Base-by-base conservation (phyloP, 139 green algal genomes). In the Chlamydomonas applanata region DNA sequence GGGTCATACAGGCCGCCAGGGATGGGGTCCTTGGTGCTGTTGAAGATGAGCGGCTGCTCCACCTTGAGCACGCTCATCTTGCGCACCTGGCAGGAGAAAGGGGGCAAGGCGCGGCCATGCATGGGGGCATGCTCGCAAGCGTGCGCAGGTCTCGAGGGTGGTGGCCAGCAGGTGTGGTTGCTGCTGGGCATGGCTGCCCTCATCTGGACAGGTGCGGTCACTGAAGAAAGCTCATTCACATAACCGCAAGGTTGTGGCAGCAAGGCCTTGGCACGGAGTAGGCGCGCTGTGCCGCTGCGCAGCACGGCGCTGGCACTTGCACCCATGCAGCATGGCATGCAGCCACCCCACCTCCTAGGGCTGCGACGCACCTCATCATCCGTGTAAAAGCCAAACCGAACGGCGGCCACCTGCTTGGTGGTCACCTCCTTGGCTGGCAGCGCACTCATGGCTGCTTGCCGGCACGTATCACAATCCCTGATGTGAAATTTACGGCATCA, bases 341-440 rank as follows among this genome's bases (percentile, higher is more conserved):
- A 49, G 40, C 40, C 40, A 49, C 40, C 40, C 40, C 40, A 49
- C 40, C 7, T 49, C 40, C 40, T 49, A 11, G 11, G 11, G 40
- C 40, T 19, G 40, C 40, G 40, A 49, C 80, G 29, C 70, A 96
- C 95, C 90, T 99, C 94, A 1, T 96, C 89, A 35, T 94, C 87
- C 7, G 81, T 89, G 79, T 95, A 98, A 72, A 99, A 95, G 20
- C 89, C 84, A 77, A 98, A 99, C 0, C 84, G 79, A 0, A 97
- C 84, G 11, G 79, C 82, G 7, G 57, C 25, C 9, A 98, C 85
- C 54, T 94, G 72, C 24, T 86, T 85, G 0, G 86, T 94, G 11
- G 94, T 96, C 1, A 97, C 76, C 74, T 96, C 88, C 57, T 85
- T 86, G 33, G 79, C 76, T 24, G 83, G 76, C 16, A 85, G 49